These are phyloP conservation scores for Murraya koenigii DNA, from an alignment of 345 rosid species.

Conservation along the genomic window DNA sequence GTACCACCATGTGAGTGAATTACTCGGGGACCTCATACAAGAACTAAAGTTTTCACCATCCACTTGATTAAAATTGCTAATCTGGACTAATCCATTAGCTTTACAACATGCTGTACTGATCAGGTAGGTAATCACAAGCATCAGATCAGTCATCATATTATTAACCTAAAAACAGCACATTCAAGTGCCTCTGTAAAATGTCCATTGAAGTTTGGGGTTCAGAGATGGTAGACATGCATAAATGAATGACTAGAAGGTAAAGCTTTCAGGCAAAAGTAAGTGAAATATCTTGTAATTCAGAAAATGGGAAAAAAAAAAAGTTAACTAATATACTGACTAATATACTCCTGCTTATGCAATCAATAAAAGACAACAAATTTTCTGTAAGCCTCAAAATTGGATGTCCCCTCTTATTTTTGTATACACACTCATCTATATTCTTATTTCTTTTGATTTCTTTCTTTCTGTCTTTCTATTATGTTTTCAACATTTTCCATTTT, in stretches of 20 bases:
- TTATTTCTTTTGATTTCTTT: neutral
- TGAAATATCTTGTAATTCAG: neutral
- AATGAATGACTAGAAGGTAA: neutral
- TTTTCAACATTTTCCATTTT: too few relatives aligned
- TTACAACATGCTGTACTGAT: neutral
- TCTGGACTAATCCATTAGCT: neutral
- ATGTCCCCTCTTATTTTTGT: slow-evolving; percentile 12
- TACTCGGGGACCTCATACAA: neutral
- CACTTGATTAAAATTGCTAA: neutral
- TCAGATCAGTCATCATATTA: neutral
- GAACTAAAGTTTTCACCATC: too few relatives aligned
- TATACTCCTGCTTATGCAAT: slow-evolving; percentile 14
- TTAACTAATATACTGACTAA: too few relatives aligned
- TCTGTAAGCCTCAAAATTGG: slow-evolving; percentile 44
- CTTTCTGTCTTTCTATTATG: too few relatives aligned
- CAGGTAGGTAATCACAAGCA: neutral
- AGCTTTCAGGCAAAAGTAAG: neutral
- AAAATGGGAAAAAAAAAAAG: neutral
- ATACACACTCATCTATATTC: slow-evolving; percentile 11
- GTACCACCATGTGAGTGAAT: neutral
- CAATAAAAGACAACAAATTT: slow-evolving; percentile 9
- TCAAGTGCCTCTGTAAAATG: neutral
- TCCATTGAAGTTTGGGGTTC: neutral
- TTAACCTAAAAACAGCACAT: neutral
- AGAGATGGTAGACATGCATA: neutral